phyloP scores from a whole-genome alignment of 768 basidiomycete species.

The Crassisporium funariophilum region DNA sequence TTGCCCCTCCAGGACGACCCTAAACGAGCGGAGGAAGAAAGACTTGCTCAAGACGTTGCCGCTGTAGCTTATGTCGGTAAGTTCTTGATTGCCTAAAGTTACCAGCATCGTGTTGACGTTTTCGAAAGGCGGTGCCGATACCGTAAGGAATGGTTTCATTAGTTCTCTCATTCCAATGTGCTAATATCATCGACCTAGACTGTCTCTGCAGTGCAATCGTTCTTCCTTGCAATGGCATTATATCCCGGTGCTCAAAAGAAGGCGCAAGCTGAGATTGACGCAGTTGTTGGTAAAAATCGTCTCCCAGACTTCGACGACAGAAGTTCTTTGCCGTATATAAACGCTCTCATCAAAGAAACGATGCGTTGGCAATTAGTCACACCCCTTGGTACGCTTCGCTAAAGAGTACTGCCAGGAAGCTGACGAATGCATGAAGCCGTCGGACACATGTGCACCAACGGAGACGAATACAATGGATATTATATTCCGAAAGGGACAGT shows the following conservation, averaged over 20 bases:
- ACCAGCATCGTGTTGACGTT: neutral
- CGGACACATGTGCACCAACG: slow-evolving; percentile 31
- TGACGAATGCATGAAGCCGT: slow-evolving; percentile 17
- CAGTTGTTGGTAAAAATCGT: slow-evolving; percentile 33
- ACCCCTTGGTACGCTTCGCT: slow-evolving; percentile 15
- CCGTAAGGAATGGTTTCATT: neutral
- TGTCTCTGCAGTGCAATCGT: slow-evolving; percentile 28
- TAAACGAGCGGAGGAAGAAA: slow-evolving; percentile 8
- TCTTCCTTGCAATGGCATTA: slow-evolving; percentile 41
- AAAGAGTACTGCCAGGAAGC: neutral
- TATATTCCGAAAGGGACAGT: slow-evolving; percentile 43
- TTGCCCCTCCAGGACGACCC: slow-evolving; percentile 14
- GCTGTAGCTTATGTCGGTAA: slow-evolving; percentile 18
- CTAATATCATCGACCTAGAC: no score
- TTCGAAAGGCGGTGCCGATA: slow-evolving; percentile 3
- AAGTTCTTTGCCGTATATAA: slow-evolving; percentile 36
- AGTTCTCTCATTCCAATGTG: neutral
- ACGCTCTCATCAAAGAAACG: slow-evolving; percentile 34
- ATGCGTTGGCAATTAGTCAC: slow-evolving; percentile 19
- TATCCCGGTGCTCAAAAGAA: slow-evolving; percentile 36
- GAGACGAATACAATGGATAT: slow-evolving; percentile 41
- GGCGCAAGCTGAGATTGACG: slow-evolving; percentile 46
- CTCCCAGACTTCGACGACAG: slow-evolving; percentile 38
- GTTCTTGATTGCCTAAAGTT: neutral
- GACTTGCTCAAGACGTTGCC: slow-evolving; percentile 11